Conservation (phyloP, 202 grass and related monocot genomes). For the Hordeum pubiflorum region DNA sequence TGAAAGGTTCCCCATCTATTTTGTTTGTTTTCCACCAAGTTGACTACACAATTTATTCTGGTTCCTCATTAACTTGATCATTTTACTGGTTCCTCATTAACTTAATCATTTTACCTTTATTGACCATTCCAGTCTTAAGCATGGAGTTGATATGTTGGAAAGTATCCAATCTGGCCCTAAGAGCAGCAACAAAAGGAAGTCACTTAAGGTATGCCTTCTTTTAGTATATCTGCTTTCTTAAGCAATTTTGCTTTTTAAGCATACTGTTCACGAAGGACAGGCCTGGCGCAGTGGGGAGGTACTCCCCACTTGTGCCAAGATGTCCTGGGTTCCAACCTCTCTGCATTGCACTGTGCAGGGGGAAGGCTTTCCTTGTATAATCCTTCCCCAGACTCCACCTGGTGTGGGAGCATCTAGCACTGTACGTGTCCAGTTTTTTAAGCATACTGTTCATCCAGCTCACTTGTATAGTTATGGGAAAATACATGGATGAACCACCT, state of each 20-base stretch:
- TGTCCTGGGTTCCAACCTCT: no score
- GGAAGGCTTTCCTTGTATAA: no score
- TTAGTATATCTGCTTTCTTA: conserved; percentile 1
- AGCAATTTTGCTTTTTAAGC: not conserved
- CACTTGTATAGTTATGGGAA: not conserved
- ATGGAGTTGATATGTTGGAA: conserved; percentile 80
- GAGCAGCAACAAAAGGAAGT: conserved; percentile 72
- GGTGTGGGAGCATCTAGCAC: no score
- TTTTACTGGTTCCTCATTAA: not conserved
- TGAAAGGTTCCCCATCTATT: conserved; percentile 62
- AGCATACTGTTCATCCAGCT: not conserved
- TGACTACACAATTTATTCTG: conserved; percentile 4
- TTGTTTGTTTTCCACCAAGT: conserved; percentile 4
- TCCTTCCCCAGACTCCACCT: no score
- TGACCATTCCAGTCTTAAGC: conserved; percentile 63
- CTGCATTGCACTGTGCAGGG: no score
- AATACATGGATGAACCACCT: no score
- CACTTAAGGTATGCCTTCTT: conserved; percentile 52
- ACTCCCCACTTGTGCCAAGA: no score
- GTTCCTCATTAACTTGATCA: not conserved
- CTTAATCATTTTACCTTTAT: conserved; percentile 11
- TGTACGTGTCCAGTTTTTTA: no score
- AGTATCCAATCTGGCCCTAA: conserved; percentile 54
- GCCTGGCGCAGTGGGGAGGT: no score
- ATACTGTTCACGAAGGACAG: not conserved